Percentiles rank a stretch among this genome's conserved stretches.
Conservation (phyloP, 768 basidiomycete species). For the Tephrocybe sp. region DNA sequence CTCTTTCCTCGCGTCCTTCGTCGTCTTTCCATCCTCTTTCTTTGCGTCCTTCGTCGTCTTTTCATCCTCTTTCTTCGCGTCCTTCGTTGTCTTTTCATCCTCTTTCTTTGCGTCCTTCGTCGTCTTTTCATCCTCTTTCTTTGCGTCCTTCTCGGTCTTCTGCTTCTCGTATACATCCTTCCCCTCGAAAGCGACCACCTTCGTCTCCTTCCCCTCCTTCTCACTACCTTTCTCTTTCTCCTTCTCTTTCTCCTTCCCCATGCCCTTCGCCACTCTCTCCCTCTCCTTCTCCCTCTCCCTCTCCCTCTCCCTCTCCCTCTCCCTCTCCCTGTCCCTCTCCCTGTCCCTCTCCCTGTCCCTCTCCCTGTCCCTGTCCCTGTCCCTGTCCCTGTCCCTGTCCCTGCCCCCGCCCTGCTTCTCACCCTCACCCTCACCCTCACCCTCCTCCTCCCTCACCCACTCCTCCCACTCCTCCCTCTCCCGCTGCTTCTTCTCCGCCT, state of each 20-base stretch:
- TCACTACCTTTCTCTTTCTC: neutral
- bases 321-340: neutral
- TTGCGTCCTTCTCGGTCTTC: too few species aligned
- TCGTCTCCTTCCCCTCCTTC: neutral
- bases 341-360: neutral
- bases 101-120: too few species aligned
- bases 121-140: too few species aligned
- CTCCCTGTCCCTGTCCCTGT: neutral
- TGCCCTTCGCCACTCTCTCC: neutral
- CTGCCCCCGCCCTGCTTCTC: neutral
- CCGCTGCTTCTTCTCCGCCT: neutral
- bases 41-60: too few species aligned
- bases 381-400: neutral
- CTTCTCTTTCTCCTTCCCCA: neutral
- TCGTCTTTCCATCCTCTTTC: too few species aligned
- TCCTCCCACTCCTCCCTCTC: neutral
- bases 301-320: neutral
- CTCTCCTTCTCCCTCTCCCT: neutral
- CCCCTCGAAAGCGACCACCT: too few species aligned
- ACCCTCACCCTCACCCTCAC: neutral
- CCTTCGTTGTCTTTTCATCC: too few species aligned
- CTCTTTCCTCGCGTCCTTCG: too few species aligned
- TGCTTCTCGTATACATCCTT: too few species aligned
- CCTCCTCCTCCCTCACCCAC: neutral
- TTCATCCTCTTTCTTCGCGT: too few species aligned